Base-by-base conservation (phyloP, 2,329 filamentous ascomycete species). In the Stachybotrys elegans region DNA sequence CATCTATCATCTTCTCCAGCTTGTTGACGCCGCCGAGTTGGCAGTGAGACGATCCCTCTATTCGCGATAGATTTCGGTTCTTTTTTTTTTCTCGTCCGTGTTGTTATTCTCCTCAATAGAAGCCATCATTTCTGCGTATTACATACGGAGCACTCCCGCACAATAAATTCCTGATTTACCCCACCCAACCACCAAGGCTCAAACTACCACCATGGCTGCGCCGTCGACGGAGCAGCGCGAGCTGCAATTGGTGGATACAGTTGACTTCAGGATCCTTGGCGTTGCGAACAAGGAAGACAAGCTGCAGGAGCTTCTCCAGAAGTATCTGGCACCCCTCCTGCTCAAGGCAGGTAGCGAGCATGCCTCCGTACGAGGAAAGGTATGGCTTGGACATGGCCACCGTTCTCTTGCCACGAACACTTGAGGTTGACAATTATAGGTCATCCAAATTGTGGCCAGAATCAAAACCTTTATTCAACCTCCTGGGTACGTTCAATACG, bases 301-400 rank as follows among this genome's bases (percentile, higher is more conserved):
- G 67, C 78, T 98, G 2, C 81, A 92, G 61, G 70, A 81, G 20
- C 72, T 93, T 14, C 74, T 98, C 16, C 81, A 86, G 57, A 83
- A 79, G 34, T 96, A 92, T 59, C 73, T 98, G 21, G 72, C 86
- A 4, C 86, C 92, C 1, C 69, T 97, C 11, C 76, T 98, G 3
- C 74, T 96, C 46, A 97, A 97, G 62, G 81, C 94, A 23, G 83
- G 78, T 23, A 96, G 91, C 39, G 86, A 89, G 20, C 81, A 91
- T 66, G 76, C 81, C 41, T 75, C 81, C 36, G 93, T 97, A 22
- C 81, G 92, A 55, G 84, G 84, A 55, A 93, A 92, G 70, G 81
- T 83, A 22, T 42, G 17, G 20, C 22, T 25, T 23, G 23, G n/a
- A n/a, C n/a, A n/a, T n/a, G n/a, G n/a, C n/a, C n/a, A n/a, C n/a